Base-by-base conservation (phyloP, 2,329 filamentous ascomycete species). In the Claviceps lovelessii region DNA sequence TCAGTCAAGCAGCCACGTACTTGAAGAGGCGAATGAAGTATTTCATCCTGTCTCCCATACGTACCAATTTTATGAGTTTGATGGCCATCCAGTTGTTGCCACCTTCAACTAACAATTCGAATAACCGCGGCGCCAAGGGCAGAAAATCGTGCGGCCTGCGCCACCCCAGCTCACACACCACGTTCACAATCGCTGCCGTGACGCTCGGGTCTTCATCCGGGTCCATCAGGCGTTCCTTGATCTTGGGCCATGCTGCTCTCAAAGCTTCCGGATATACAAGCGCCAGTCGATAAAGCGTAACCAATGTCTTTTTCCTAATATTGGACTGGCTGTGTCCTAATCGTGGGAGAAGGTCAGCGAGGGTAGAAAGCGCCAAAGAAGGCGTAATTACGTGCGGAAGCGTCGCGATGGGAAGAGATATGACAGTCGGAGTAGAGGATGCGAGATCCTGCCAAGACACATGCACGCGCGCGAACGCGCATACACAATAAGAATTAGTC, bases 31-130 rank as follows among this genome's bases (percentile, higher is more conserved):
- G 23, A 8, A 47, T 31, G 45, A 8, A 41, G 44, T 6, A 17
- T 29, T 17, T 23, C 23, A 7, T 31, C 17, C 6, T 28, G 4
- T 5, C 31, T 31, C 17, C 45, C 11, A 17, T 15, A 47, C 65
- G n/a, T 47, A 91, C 88, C 59, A 98, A 78, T 72, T 98, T 98
- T 68, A 98, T 97, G 58, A 98, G 81, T 68, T 98, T 98, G 67
- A 98, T 98, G 56, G 90, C 90, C 91, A 98, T 97, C 93, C 93
- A 98, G 70, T 98, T 98, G 70, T 98, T 97, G 42, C 86, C 86
- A 55, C 90, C 85, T 57, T 94, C 86, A 13, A 96, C 90, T 31
- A 98, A 74, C 19, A 98, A 77, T 65, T 96, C 90, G 63, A 97
- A 98, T 31, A 98, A 72, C 56, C 93, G 79, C 9, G 93, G 93